These are phyloP conservation scores for Flaveria trinervia DNA, from an alignment of 129 eudicot genomes.

Conservation along the genomic window DNA sequence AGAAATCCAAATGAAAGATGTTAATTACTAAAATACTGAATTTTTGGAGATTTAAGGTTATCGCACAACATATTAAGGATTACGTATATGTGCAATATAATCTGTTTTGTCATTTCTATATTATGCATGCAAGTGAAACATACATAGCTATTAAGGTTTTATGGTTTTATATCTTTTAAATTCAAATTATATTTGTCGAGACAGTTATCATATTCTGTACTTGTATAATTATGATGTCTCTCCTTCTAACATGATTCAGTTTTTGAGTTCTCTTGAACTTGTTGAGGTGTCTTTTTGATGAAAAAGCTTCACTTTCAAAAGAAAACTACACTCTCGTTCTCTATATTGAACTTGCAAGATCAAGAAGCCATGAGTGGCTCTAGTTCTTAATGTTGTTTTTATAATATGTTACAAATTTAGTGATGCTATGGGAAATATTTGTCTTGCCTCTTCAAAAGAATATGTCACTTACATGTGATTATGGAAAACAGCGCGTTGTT, in stretches of 20 bases:
- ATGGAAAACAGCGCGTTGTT: constrained; percentile 26
- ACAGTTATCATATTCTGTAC: background rate
- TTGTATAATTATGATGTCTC: background rate
- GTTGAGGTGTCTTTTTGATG: background rate
- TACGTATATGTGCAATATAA: too few species aligned
- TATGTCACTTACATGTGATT: constrained; percentile 35
- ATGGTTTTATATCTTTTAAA: background rate
- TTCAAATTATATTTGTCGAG: background rate
- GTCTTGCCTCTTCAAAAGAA: constrained; percentile 21
- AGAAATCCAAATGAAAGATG: background rate
- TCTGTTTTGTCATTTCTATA: too few species aligned
- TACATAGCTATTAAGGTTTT: background rate
- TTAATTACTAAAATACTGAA: too few species aligned
- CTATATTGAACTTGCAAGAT: background rate
- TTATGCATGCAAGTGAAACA: too few species aligned
- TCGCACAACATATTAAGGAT: too few species aligned
- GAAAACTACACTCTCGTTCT: background rate
- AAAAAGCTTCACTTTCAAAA: background rate
- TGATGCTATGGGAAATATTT: constrained; percentile 15
- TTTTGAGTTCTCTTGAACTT: constrained; percentile 1
- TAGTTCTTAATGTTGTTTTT: background rate
- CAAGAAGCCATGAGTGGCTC: background rate
- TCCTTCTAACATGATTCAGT: background rate
- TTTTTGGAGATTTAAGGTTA: too few species aligned
- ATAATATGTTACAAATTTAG: background rate